Percentiles rank a stretch among this genome's conserved stretches.
Evolutionary conservation across 371 early-diverging fungal genomes (phyloP).

Genomic region (Mucor circinelloides): DNA sequence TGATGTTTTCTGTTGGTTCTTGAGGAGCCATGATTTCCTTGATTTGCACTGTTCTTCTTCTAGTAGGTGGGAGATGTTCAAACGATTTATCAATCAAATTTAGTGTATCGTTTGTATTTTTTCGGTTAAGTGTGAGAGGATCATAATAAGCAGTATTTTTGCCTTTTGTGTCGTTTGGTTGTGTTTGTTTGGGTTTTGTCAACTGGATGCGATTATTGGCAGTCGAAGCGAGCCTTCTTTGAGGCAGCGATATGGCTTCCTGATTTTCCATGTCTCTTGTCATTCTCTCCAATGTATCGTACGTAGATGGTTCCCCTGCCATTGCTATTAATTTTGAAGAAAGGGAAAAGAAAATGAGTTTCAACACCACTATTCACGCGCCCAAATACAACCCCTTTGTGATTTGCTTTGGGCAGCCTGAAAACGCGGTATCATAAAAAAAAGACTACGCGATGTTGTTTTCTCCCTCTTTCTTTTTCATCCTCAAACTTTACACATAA

Average conservation of each 20-base stretch:
- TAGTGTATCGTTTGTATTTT: background rate
- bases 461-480: constrained; percentile 6
- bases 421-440: constrained; percentile 8
- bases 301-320: background rate
- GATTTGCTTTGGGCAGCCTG: background rate
- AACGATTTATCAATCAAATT: background rate
- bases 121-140: background rate
- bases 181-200: background rate
- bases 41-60: constrained; percentile 11
- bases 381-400: background rate
- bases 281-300: background rate
- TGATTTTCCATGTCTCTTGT: constrained; percentile 1
- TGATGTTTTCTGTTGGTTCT: background rate
- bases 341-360: background rate
- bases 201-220: background rate
- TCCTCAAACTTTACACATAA: background rate
- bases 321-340: background rate
- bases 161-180: background rate
- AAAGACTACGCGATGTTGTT: background rate
- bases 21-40: background rate
- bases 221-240: background rate
- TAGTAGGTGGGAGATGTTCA: background rate
- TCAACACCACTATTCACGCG: background rate
- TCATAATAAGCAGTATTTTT: background rate
- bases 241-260: background rate